These are phyloP conservation scores for Vaccinium vitisidaea DNA, from an alignment of 148 eudicot species.

Conservation along the genomic window DNA sequence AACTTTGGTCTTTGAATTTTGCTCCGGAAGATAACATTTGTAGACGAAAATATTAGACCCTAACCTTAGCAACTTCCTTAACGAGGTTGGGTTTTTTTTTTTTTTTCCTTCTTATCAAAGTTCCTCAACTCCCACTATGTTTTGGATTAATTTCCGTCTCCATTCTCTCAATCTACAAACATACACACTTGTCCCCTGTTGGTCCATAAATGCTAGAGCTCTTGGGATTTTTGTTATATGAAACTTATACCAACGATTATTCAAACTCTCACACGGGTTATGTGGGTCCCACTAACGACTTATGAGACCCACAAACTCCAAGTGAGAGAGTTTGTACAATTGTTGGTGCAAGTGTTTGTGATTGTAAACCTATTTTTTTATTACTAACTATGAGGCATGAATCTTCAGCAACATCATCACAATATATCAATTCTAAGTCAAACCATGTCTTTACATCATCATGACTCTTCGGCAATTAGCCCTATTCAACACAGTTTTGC, in stretches of 20 bases:
- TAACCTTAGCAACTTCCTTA: not conserved
- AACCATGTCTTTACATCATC: not conserved
- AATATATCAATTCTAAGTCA: not conserved
- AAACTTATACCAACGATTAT: too few species aligned
- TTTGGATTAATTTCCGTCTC: not conserved
- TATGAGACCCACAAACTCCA: too few species aligned
- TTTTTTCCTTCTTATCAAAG: not conserved
- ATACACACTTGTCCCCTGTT: not conserved
- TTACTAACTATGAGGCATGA: not conserved
- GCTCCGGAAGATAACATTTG: not conserved
- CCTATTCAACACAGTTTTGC: not conserved
- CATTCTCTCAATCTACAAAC: not conserved
- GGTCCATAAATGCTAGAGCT: not conserved
- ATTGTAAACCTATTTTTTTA: too few species aligned
- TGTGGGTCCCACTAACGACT: too few species aligned
- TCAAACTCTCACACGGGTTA: too few species aligned
- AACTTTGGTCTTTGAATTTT: not conserved
- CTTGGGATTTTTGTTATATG: not conserved
- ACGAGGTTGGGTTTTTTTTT: not conserved
- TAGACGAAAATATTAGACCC: not conserved
- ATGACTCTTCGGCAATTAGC: not conserved
- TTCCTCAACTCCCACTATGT: not conserved
- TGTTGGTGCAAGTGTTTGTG: too few species aligned
- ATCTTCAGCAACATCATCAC: not conserved
- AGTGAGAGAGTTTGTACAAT: too few species aligned